A percentile compares a stretch with the other conserved stretches of the same genome.
These are phyloP conservation scores for Xerocomellus intermedius DNA, from an alignment of 768 basidiomycete species.

Conservation along the genomic window DNA sequence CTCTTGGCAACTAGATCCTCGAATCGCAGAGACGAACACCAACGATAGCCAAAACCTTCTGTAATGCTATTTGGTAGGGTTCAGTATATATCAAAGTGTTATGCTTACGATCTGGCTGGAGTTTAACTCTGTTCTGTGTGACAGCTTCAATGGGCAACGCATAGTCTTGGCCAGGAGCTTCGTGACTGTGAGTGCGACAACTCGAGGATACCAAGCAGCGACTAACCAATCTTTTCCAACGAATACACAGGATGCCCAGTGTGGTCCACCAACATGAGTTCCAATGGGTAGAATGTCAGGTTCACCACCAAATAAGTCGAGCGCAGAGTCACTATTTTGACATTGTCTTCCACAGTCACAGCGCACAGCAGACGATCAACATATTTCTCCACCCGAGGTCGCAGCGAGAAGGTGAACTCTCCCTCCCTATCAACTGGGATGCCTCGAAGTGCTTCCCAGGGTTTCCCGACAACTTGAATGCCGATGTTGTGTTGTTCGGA, in stretches of 20 bases:
- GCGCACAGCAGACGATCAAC: conserved; percentile 84
- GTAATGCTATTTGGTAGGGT: conserved; percentile 1
- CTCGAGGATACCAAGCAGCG: not conserved
- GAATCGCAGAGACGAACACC: conserved; percentile 86
- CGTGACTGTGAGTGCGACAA: conserved; percentile 57
- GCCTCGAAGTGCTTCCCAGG: conserved; percentile 86
- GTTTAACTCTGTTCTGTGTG: conserved; percentile 71
- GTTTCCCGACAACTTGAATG: conserved; percentile 77
- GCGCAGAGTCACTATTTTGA: conserved; percentile 90
- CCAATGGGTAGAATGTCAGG: conserved; percentile 85
- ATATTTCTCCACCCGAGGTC: conserved; percentile 73
- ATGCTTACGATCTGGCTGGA: conserved; percentile 88
- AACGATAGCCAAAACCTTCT: conserved; percentile 97
- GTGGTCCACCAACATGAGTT: conserved; percentile 86
- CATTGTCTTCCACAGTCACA: conserved; percentile 84
- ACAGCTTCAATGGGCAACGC: conserved; percentile 90
- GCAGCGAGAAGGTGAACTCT: conserved; percentile 83
- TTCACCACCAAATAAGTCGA: conserved; percentile 94
- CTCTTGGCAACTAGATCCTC: conserved; percentile 76
- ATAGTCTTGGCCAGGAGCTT: conserved; percentile 83
- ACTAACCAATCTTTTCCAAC: conserved; percentile 75
- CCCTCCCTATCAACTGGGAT: conserved; percentile 95
- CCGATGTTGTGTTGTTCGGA: conserved; percentile 83
- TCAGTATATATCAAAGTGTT: not conserved
- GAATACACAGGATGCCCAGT: conserved; percentile 78